These are phyloP conservation scores for Daldinia bambusicola DNA, from an alignment of 495 filamentous ascomycete species.

Conservation along the genomic window DNA sequence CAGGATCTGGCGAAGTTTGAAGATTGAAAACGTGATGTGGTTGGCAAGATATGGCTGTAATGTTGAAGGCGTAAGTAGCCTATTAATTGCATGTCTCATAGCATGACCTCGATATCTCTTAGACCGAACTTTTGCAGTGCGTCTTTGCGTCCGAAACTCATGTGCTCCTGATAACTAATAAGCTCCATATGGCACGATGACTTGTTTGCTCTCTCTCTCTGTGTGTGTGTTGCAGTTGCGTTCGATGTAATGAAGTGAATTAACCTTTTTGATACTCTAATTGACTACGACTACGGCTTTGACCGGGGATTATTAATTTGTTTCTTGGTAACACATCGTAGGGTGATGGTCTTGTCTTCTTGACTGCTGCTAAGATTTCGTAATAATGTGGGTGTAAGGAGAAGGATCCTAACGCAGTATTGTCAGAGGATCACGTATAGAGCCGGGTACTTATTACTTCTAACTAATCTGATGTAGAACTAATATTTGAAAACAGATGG, in stretches of 20 bases:
- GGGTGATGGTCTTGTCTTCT: background rate
- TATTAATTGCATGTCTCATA: background rate
- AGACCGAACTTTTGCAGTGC: background rate
- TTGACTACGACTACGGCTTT: background rate
- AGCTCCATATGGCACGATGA: background rate
- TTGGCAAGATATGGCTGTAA: background rate
- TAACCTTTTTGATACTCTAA: background rate
- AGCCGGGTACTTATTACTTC: no score
- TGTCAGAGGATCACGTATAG: no score
- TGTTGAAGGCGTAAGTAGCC: background rate
- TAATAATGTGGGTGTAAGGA: no score
- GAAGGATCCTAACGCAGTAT: no score
- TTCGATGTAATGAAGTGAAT: background rate
- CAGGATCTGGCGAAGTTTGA: background rate
- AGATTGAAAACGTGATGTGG: background rate
- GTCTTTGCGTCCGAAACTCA: background rate
- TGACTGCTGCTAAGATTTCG: background rate
- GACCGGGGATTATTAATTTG: background rate
- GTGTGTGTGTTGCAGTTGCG: background rate
- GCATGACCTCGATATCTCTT: background rate
- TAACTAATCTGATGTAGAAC: no score
- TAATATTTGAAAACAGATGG: no score
- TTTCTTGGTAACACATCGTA: background rate
- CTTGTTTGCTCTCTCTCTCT: background rate
- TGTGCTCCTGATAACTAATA: background rate